Base-by-base conservation (phyloP, 768 basidiomycete genomes). In the Coprinopsis marcescibilis region DNA sequence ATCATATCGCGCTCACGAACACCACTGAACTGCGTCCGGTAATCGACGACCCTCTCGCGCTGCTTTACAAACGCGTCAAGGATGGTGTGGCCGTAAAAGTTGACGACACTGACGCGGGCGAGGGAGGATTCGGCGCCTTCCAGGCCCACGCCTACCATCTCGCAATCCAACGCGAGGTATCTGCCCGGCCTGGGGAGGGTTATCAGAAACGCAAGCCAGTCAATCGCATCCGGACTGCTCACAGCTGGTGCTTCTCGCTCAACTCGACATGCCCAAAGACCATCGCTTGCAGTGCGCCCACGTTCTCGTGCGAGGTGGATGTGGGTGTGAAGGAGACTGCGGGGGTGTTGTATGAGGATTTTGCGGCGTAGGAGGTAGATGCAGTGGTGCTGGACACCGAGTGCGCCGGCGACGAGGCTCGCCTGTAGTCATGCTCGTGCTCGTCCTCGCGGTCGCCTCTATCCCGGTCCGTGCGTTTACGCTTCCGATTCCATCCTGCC, bases 121-220 rank as follows among this genome's bases (percentile, higher is more conserved):
- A 96, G 75, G 0, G 85, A 83, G 0, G 88, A 91, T 60, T 95
- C 90, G 2, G 64, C 65, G 17, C 89, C 90, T 20, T 83, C 74
- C n/a, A 80, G 73, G 1, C 92, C 92, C n/a, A 95, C 77, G 3
- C 93, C 93, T 10, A 98, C 94, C 92, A 98, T 96, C 65, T 98
- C 95, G 57, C 95, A 98, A 64, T 99, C 95, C 23, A 99, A 69
- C 0, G 91, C 81, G 34, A 96, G 67, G 52, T 86, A 86, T 57
- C 77, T 83, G 39, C 85, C 85, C 3, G 80, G 78, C 38, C 83
- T 81, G 43, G 25, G 15, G 19, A 34, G 17, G 17, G 29, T 24
- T 17, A 50, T 20, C 19, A 32, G 43, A 32, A 15, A 11, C n/a
- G 24, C n/a, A 36, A 11, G 26, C 7, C 25, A 24, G 12, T 24